Base-by-base conservation (phyloP, 2,329 filamentous ascomycete genomes). In the Juglanconis sp. region DNA sequence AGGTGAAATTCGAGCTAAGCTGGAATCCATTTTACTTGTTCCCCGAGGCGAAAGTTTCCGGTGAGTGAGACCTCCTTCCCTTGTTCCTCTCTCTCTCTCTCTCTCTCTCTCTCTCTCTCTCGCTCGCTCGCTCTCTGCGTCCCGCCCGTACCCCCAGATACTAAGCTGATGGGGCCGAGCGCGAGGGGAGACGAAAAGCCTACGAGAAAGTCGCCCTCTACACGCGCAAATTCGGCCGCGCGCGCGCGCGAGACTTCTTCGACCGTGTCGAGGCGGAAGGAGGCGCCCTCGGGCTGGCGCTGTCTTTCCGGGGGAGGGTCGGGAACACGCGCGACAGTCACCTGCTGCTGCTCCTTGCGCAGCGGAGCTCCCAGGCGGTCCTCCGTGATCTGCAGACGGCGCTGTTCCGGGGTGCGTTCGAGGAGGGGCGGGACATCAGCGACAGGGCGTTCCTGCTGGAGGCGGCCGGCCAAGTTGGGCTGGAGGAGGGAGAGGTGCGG, bases 21-120 rank as follows among this genome's bases (percentile, higher is more conserved):
- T 83, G 77, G 72, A 77, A 75, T 46, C 80, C 81, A 0, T 81
- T 77, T 61, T 74, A 81, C 57, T 71, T 83, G 1, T 73, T 71
- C 53, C 77, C 77, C 4, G 67, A 70, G 6, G 67, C 70, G 6
- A 67, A 74, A 35, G 57, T 59, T 38, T 67, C 66, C 31, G 65
- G 68, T 68, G 35, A 60, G 56, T 52, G 32, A 24, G 24, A 24
- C 32, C 34, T 38, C 24, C 24, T n/a, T 49, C 31, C 50, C 35
- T 24, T 24, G 24, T 32, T 6, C 10, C 31, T 24, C n/a, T 35
- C 10, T 54, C 17, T 48, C 44, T 8, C 17, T 48, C 44, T 8
- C 17, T 24, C 24, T 24, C 24, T 24, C 24, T 24, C 17, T 1
- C 17, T 17, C 17, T 1, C 17, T 17, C 17, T 17, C 17, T 17